Conservation (phyloP, 257 asterid species). For the Solanum lycopersicoides region DNA sequence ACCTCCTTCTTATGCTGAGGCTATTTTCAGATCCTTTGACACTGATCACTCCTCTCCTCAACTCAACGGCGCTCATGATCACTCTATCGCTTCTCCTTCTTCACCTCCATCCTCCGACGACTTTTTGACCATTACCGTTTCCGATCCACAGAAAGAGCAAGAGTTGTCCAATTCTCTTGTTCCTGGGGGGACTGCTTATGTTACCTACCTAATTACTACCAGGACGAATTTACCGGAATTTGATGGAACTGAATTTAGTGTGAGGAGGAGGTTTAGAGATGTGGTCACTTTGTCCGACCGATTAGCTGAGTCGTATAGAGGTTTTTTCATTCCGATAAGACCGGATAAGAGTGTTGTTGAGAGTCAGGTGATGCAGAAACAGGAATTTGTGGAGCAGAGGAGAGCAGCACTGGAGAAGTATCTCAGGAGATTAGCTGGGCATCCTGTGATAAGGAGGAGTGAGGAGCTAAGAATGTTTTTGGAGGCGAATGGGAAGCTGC, state of each 20-base stretch:
- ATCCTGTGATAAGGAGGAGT: slow-evolving; percentile 57
- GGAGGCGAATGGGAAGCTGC: slow-evolving; percentile 38
- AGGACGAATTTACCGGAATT: slow-evolving; percentile 60
- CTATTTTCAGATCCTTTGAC: slow-evolving; percentile 81
- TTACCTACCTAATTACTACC: slow-evolving; percentile 73
- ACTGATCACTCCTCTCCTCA: slow-evolving; percentile 31
- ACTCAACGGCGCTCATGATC: slow-evolving; percentile 39
- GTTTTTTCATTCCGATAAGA: slow-evolving; percentile 71
- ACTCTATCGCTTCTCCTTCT: slow-evolving; percentile 18
- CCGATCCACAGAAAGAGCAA: slow-evolving; percentile 77
- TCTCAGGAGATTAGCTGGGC: slow-evolving; percentile 54
- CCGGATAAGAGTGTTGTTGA: slow-evolving; percentile 96
- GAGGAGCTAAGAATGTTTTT: slow-evolving; percentile 72
- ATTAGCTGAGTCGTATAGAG: slow-evolving; percentile 63
- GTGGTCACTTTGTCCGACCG: slow-evolving; percentile 72
- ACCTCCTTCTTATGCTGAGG: slow-evolving; percentile 99
- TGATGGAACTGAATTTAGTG: slow-evolving; percentile 61
- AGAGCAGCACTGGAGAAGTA: slow-evolving; percentile 82
- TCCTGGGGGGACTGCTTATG: slow-evolving; percentile 45
- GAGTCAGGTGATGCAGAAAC: slow-evolving; percentile 88
- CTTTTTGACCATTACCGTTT: slow-evolving; percentile 53
- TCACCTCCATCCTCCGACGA: slow-evolving; percentile 29
- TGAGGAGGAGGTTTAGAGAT: slow-evolving; percentile 87
- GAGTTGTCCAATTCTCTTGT: slow-evolving; percentile 65
- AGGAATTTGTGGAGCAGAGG: slow-evolving; percentile 85